Evolutionary conservation across 371 early-diverging fungal species (phyloP).

Genomic region (Circinella minor): DNA sequence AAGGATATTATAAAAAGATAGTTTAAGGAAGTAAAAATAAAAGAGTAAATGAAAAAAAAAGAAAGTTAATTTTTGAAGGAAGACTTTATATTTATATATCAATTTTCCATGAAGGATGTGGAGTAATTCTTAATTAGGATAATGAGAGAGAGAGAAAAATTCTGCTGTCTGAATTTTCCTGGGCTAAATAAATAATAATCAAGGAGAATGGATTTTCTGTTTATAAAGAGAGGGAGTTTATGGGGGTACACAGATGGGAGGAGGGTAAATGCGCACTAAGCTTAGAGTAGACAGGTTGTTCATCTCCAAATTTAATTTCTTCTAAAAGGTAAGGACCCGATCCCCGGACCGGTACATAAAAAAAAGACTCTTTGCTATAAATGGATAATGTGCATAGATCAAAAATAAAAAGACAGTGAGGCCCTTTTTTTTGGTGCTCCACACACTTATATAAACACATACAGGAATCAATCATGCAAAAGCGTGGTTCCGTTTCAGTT

Average conservation of each 20-base stretch:
- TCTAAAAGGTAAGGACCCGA: background rate
- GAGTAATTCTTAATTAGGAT: no score
- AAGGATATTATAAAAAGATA: background rate
- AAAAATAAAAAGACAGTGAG: background rate
- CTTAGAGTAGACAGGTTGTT: background rate
- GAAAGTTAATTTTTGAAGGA: background rate
- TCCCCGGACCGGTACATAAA: background rate
- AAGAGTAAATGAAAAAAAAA: background rate
- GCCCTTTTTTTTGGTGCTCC: no score
- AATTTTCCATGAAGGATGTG: no score
- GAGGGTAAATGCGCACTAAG: background rate
- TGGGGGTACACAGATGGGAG: background rate
- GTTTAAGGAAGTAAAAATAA: background rate
- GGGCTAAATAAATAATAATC: no score
- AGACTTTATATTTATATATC: background rate
- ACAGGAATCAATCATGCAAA: no score
- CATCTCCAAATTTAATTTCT: background rate
- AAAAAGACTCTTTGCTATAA: background rate
- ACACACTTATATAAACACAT: no score
- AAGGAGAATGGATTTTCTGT: no score
- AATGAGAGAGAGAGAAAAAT: no score
- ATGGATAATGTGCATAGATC: conserved; percentile 6
- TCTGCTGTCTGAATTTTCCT: no score
- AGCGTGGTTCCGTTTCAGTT: no score
- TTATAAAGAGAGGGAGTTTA: no score